These are phyloP conservation scores for Phylloporus sp. DNA, from an alignment of 768 basidiomycete genomes.

Conservation along the genomic window DNA sequence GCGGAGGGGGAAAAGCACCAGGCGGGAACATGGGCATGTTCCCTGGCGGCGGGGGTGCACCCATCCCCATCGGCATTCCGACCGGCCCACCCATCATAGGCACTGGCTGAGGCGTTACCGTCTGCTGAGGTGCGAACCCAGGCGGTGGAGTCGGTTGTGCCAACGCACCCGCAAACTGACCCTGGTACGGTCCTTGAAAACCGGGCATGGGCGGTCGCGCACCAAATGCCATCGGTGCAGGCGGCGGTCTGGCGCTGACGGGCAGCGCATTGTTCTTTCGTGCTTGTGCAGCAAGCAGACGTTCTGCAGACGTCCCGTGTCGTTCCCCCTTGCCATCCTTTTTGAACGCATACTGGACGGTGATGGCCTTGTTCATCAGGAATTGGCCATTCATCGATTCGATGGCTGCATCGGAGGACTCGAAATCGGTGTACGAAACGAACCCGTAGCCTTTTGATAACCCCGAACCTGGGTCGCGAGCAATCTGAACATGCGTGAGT, in stretches of 20 bases:
- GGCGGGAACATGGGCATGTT: constrained; percentile 45
- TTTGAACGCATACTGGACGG: constrained; percentile 98
- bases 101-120: constrained; percentile 46
- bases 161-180: constrained; percentile 89
- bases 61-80: constrained; percentile 34
- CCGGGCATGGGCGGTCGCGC: constrained; percentile 62
- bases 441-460: constrained; percentile 97
- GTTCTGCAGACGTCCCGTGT: constrained; percentile 95
- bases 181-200: constrained; percentile 74
- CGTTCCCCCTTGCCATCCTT: constrained; percentile 98
- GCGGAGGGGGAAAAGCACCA: constrained; percentile 54
- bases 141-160: constrained; percentile 78
- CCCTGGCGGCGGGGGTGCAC: constrained; percentile 28
- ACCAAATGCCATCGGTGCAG: constrained; percentile 69
- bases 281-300: constrained; percentile 91
- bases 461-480: constrained; percentile 79
- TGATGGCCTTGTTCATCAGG: constrained; percentile 97
- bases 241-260: constrained; percentile 67
- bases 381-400: constrained; percentile 98
- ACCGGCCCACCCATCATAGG: constrained; percentile 33
- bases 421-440: constrained; percentile 96
- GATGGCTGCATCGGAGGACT: constrained; percentile 91
- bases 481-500: constrained; percentile 53
- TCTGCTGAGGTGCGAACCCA: constrained; percentile 72
- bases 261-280: constrained; percentile 92